These are phyloP conservation scores for Ceratobasidium theobromae DNA, from an alignment of 1,284 basidiomycete species.

Conservation along the genomic window DNA sequence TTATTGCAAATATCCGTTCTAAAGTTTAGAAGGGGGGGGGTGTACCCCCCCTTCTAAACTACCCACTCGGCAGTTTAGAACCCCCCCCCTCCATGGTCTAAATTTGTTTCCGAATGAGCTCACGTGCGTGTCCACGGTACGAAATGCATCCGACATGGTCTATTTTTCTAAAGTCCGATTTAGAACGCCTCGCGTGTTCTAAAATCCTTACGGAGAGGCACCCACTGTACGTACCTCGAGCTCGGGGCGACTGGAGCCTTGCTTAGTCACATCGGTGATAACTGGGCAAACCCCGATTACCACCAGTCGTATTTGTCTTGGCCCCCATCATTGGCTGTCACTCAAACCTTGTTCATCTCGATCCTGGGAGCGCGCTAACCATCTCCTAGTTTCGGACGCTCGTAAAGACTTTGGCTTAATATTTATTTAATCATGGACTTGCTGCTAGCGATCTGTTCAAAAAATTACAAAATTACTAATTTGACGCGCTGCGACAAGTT, in stretches of 20 bases:
- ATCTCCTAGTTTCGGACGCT: too few species aligned
- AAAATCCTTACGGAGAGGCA: constrained; percentile 1
- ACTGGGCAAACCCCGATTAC: too few species aligned
- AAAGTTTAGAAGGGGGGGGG: neutral
- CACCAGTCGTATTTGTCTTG: too few species aligned
- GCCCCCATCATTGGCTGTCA: too few species aligned
- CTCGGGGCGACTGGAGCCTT: too few species aligned
- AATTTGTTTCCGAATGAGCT: neutral
- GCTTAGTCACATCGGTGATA: too few species aligned
- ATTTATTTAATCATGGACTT: too few species aligned
- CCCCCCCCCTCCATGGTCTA: neutral
- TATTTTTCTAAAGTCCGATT: neutral
- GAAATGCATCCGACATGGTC: neutral
- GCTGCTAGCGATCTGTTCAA: neutral
- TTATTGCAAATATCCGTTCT: neutral
- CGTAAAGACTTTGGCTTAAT: too few species aligned
- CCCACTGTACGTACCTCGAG: neutral
- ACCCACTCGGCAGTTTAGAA: neutral
- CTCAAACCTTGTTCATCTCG: too few species aligned
- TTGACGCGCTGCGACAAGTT: neutral
- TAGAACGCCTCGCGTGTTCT: neutral
- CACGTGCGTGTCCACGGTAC: neutral
- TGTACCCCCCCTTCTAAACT: neutral
- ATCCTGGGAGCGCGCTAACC: too few species aligned
- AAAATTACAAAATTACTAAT: neutral